Evolutionary conservation across 345 rosid species (phyloP).

Genomic region (Bruguiera gymnorhiza): DNA sequence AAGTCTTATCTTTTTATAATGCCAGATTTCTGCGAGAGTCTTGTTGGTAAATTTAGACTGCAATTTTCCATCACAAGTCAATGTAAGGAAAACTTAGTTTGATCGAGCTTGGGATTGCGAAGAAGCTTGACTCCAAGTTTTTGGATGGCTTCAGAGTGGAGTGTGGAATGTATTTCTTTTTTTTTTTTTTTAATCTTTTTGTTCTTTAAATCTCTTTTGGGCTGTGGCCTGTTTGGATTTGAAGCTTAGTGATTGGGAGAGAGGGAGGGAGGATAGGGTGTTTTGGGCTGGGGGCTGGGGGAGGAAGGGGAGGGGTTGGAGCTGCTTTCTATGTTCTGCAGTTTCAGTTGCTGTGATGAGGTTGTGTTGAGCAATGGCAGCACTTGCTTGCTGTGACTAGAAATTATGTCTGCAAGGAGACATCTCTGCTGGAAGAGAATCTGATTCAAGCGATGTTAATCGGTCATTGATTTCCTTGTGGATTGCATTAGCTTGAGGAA

Average conservation of each 20-base stretch:
- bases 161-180: background rate
- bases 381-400: conserved; percentile 27
- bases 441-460: conserved; percentile 47
- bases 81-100: conserved; percentile 14
- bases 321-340: conserved; percentile 5
- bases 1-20: conserved; percentile 42
- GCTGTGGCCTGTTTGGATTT: background rate
- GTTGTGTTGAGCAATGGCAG: conserved; percentile 12
- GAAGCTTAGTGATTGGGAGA: background rate
- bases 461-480: conserved; percentile 59
- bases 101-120: conserved; percentile 7
- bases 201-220: background rate
- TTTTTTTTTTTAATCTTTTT: background rate
- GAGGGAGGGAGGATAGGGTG: background rate
- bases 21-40: conserved; percentile 38
- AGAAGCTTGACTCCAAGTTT: conserved; percentile 1
- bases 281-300: background rate
- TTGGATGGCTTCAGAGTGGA: background rate
- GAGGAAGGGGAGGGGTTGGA: background rate
- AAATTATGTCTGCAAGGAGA: conserved; percentile 35
- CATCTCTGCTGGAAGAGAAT: conserved; percentile 48
- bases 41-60: conserved; percentile 17
- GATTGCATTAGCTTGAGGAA: conserved; percentile 62
- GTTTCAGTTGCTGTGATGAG: background rate
- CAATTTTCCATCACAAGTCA: conserved; percentile 16